Conservation (phyloP, 2,329 filamentous ascomycete genomes). For the Dothidotthia symphoricarpi region DNA sequence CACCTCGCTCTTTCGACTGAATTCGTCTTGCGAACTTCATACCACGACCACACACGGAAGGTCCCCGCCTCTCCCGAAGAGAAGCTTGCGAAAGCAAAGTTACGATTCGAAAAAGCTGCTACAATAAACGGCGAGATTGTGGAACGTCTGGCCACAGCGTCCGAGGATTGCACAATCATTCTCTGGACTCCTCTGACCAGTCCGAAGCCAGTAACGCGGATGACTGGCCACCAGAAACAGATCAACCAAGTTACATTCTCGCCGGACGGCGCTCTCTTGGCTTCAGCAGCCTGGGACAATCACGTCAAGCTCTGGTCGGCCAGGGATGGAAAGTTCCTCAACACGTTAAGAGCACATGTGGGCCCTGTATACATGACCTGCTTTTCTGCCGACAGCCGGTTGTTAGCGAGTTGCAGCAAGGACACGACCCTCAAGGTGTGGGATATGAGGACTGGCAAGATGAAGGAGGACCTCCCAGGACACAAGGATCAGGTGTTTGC, state of each 20-base stretch:
- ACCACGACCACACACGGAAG: constrained; percentile 74
- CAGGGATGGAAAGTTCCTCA: constrained; percentile 72
- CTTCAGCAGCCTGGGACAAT: constrained; percentile 89
- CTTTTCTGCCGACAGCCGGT: constrained; percentile 88
- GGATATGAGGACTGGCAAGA: constrained; percentile 82
- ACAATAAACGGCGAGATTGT: constrained; percentile 71
- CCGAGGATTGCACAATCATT: constrained; percentile 95
- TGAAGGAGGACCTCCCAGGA: constrained; percentile 79
- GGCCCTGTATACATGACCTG: constrained; percentile 89
- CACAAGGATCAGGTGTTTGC: constrained; percentile 93
- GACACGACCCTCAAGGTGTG: constrained; percentile 94
- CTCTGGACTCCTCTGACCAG: constrained; percentile 80
- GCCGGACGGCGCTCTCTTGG: constrained; percentile 82
- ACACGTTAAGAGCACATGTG: constrained; percentile 84
- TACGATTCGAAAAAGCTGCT: constrained; percentile 82
- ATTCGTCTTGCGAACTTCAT: constrained; percentile 80
- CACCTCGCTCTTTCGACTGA: constrained; percentile 92
- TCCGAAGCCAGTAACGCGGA: constrained; percentile 79
- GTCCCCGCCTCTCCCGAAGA: constrained; percentile 68
- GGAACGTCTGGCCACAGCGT: constrained; percentile 84
- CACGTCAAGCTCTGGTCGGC: constrained; percentile 91
- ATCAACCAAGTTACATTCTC: constrained; percentile 96
- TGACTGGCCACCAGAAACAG: constrained; percentile 94
- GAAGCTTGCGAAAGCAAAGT: constrained; percentile 71
- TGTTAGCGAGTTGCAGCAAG: constrained; percentile 83